Base-by-base conservation (phyloP, 2,329 filamentous ascomycete genomes). In the Phialophora chinensis region DNA sequence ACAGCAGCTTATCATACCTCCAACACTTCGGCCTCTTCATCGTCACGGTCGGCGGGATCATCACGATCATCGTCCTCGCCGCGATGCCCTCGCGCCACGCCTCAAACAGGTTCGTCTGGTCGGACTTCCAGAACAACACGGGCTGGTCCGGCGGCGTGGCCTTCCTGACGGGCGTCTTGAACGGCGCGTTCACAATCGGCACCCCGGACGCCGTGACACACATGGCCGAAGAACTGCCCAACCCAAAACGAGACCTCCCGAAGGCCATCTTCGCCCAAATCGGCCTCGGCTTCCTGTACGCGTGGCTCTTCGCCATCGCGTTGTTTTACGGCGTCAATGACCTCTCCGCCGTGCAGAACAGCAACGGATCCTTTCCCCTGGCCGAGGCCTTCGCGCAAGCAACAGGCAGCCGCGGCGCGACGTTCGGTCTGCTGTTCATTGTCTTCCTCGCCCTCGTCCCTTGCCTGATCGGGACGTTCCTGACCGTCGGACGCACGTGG, bases 131-230 rank as follows among this genome's bases (percentile, higher is more conserved):
- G 77, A 85, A 78, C 72, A 69, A 77, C 55, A 60, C 86, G 76
- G 71, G 79, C 14, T 61, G 58, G 20, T 67, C 72, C 2, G 79
- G 85, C 54, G 87, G 87, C 12, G 85, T 90, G 14, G 87, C 87
- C 2, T 90, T 90, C 69, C 77, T 89, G 35, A 79, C 85, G 0
- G 88, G 88, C n/a, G 88, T 90, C 74, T 80, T 90, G 27, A 91
- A 91, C 72, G 89, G 88, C 14, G 88, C 89, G 2, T 91, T 86
- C 74, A 85, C 86, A 55, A 85, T 91, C 17, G 90, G 88, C 7
- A 86, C 86, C 1, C 85, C 87, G 0, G 89, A 91, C 73, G 86
- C 86, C 56, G 85, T 87, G 1, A 85, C 85, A 42, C 87, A 72
- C 59, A 91, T 87, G 74, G 86, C 86, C 52, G 86, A 91, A 23